Conservation (phyloP, 164 flowering plant species). For the Buxus sempervirens region DNA sequence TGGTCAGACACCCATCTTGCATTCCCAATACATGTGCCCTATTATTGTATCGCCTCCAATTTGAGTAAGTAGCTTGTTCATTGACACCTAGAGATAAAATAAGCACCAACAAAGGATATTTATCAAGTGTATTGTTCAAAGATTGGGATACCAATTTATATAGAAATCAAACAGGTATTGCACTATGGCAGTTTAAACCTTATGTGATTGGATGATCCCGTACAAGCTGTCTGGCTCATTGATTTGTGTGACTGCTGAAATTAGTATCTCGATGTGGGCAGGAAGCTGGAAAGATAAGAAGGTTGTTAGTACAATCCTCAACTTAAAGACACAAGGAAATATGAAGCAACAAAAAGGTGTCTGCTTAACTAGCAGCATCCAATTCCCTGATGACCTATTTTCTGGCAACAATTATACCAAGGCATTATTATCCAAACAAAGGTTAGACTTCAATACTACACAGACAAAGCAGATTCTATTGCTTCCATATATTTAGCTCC, state of each 20-base stretch:
- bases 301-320: neutral
- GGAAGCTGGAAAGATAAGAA: conserved; percentile 48
- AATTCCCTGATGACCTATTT: too few species aligned
- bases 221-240: conserved; percentile 97
- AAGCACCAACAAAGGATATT: neutral
- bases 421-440: neutral
- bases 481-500: neutral
- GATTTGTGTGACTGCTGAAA: conserved; percentile 78
- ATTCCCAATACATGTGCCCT: too few species aligned
- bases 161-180: neutral
- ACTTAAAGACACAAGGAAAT: neutral
- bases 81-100: too few species aligned
- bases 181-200: conserved; percentile 49
- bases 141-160: neutral
- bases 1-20: too few species aligned
- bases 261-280: conserved; percentile 68
- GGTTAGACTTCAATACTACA: neutral
- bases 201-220: conserved; percentile 91
- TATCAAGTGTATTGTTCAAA: neutral
- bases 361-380: neutral
- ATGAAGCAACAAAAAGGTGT: neutral
- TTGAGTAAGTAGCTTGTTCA: too few species aligned
- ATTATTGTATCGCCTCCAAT: too few species aligned
- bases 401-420: neutral
- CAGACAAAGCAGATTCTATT: neutral